Conservation (phyloP, 108 stramenopile species). For the Discostella stelligeroides region DNA sequence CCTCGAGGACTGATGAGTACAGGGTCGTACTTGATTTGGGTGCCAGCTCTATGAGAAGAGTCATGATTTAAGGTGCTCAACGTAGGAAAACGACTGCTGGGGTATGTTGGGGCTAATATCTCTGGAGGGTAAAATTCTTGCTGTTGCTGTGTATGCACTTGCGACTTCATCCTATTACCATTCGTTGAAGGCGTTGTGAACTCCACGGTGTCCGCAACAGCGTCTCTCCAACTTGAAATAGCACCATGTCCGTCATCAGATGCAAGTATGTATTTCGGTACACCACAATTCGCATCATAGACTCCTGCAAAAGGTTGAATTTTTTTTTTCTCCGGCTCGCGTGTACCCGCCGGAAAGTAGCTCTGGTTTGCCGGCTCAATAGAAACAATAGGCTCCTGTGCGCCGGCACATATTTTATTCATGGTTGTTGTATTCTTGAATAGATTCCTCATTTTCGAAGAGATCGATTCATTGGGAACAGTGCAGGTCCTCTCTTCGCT, state of each 20-base stretch:
- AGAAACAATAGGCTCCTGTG: too few species aligned
- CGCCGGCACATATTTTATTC: too few species aligned
- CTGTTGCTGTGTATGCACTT: not conserved
- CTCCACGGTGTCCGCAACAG: conserved; percentile 7
- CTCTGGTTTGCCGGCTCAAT: too few species aligned
- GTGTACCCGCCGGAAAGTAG: not conserved
- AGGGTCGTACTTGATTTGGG: not conserved
- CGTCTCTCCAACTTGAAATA: not conserved
- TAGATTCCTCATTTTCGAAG: too few species aligned
- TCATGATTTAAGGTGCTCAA: not conserved
- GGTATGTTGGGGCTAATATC: not conserved
- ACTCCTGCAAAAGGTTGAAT: not conserved
- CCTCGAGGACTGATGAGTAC: not conserved
- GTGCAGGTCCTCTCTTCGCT: too few species aligned
- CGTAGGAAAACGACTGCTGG: not conserved
- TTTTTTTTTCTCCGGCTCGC: too few species aligned
- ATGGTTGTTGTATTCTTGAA: too few species aligned
- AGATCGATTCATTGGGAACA: too few species aligned
- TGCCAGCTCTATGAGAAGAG: not conserved
- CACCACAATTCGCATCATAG: not conserved
- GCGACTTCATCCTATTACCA: not conserved
- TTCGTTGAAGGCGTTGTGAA: not conserved
- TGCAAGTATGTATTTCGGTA: too few species aligned
- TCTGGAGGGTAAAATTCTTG: not conserved
- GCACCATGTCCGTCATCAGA: not conserved